phyloP scores from a whole-genome alignment of 140 eudicot species.

The Bidens hawaiensis region DNA sequence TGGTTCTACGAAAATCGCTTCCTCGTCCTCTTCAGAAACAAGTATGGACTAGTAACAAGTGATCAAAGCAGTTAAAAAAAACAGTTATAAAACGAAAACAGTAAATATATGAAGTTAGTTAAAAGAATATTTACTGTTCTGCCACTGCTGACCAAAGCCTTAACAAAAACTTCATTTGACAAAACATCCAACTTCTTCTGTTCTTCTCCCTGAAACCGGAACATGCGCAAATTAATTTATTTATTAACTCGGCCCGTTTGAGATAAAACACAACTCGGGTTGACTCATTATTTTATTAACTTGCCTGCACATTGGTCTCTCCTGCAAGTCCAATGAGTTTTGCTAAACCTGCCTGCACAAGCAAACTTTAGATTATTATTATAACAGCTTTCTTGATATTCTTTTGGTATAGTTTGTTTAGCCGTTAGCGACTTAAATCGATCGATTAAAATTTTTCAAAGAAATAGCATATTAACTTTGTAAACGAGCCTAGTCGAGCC shows the following conservation, averaged over 20 bases:
- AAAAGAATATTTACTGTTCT: constrained; percentile 60
- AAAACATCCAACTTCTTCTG: constrained; percentile 97
- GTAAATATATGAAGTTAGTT: not conserved
- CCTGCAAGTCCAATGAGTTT: constrained; percentile 99
- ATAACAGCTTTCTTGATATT: not conserved
- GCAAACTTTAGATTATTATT: not conserved
- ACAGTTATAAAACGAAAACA: no score
- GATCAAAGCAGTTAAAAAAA: not conserved
- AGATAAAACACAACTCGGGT: not conserved
- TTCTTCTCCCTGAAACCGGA: constrained; percentile 77
- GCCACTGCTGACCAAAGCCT: constrained; percentile 98
- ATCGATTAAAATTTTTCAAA: no score
- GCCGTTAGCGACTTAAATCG: no score
- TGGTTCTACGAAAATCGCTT: constrained; percentile 79
- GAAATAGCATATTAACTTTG: no score
- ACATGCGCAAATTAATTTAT: no score
- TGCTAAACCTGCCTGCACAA: constrained; percentile 93
- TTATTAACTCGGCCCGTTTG: not conserved
- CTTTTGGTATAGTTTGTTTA: no score
- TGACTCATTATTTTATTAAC: constrained; percentile 8
- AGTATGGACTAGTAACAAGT: constrained; percentile 71
- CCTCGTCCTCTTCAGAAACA: constrained; percentile 99
- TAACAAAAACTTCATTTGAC: constrained; percentile 88
- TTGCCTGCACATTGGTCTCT: constrained; percentile 98
- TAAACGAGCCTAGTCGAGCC: no score